Percentiles rank a stretch among this genome's conserved stretches.
Evolutionary conservation across 495 filamentous ascomycete genomes (phyloP).

Genomic region (Rhizodiscina lignyota): DNA sequence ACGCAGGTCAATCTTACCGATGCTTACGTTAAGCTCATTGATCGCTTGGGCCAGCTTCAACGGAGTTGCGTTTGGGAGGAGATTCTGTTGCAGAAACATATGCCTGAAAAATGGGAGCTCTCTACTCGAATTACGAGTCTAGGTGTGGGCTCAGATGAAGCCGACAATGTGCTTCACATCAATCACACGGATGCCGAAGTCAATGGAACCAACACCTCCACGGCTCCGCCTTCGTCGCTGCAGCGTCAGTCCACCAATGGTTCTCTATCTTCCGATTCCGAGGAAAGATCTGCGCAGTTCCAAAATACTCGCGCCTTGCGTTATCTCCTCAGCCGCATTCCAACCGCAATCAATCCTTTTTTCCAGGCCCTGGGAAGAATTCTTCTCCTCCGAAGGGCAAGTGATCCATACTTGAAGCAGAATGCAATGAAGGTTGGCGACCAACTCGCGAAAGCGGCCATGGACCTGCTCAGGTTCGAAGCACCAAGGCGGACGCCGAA

Average conservation of each 20-base stretch:
- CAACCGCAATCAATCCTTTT: slow-evolving; percentile 55
- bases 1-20: slow-evolving; percentile 64
- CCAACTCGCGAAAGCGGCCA: slow-evolving; percentile 51
- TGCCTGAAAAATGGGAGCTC: slow-evolving; percentile 51
- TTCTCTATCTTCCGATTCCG: slow-evolving; percentile 15
- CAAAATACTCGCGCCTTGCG: slow-evolving; percentile 65
- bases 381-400: slow-evolving; percentile 51
- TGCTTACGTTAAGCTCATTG: slow-evolving; percentile 51
- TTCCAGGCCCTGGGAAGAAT: slow-evolving; percentile 68
- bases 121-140: slow-evolving; percentile 25
- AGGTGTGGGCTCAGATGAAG: slow-evolving; percentile 13
- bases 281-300: slow-evolving; percentile 39
- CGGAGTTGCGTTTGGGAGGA: slow-evolving; percentile 72
- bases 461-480: slow-evolving; percentile 42
- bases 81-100: slow-evolving; percentile 47
- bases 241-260: too few species aligned
- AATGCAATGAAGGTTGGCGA: slow-evolving; percentile 59
- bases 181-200: neutral
- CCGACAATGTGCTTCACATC: slow-evolving; percentile 13
- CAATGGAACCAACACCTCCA: neutral
- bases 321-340: slow-evolving; percentile 57
- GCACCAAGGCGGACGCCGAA: slow-evolving; percentile 26
- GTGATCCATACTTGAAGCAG: slow-evolving; percentile 46
- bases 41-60: slow-evolving; percentile 57
- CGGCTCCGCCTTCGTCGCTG: neutral